These are phyloP conservation scores for Clarireedia monteithiana DNA, from an alignment of 2,329 filamentous ascomycete genomes.

Conservation along the genomic window DNA sequence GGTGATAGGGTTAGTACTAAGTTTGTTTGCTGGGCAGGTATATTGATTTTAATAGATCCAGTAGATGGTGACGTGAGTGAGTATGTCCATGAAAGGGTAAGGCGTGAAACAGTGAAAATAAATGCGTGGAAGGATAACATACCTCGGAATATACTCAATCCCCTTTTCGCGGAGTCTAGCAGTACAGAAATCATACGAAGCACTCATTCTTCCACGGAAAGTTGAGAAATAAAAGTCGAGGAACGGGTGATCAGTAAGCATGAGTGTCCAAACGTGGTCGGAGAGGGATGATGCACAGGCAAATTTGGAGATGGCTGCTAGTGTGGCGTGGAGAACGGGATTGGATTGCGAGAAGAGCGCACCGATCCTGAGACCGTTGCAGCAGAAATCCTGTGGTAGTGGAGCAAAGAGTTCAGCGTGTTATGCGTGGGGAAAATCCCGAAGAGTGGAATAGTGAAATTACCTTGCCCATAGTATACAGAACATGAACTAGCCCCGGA, in stretches of 20 bases:
- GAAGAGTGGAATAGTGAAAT: background rate
- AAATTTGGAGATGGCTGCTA: conserved; percentile 10
- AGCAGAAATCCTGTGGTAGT: conserved; percentile 33
- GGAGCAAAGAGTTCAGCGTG: too few relatives aligned
- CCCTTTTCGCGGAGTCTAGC: conserved; percentile 1
- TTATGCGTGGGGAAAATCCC: background rate
- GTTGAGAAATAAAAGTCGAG: conserved; percentile 8
- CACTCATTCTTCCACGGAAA: conserved; percentile 1
- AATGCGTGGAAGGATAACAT: background rate
- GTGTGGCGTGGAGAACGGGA: conserved; percentile 4
- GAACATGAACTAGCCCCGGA: conserved; percentile 35
- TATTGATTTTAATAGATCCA: too few relatives aligned
- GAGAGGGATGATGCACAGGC: conserved; percentile 13
- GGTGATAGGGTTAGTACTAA: too few relatives aligned
- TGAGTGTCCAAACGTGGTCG: conserved; percentile 9
- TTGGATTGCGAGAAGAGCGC: conserved; percentile 20
- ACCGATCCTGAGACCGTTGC: conserved; percentile 36
- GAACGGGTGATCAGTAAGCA: conserved; percentile 10
- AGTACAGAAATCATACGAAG: conserved; percentile 9
- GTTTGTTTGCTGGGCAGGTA: too few relatives aligned
- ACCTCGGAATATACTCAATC: conserved; percentile 8
- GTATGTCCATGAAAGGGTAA: too few relatives aligned
- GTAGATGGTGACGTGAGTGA: too few relatives aligned
- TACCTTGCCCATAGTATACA: conserved; percentile 23
- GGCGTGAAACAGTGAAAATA: background rate